Base-by-base conservation (phyloP, 2,329 filamentous ascomycete genomes). In the Xylariaceae sp. region DNA sequence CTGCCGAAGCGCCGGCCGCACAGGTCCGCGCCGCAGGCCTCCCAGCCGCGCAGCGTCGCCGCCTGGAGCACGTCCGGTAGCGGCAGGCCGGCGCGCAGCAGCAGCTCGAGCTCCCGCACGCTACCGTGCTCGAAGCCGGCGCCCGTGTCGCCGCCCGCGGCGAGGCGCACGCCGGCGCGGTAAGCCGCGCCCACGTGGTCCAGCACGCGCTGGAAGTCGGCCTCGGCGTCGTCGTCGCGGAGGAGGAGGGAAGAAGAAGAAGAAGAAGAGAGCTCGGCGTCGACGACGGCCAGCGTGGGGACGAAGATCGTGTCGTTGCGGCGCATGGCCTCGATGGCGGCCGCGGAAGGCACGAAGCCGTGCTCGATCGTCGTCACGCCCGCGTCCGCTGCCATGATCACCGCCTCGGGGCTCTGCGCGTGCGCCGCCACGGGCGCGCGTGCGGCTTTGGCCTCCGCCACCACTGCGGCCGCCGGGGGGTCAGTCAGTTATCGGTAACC, bases 71-170 rank as follows among this genome's bases (percentile, higher is more conserved):
- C 65, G 26, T 74, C 67, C 17, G 57, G 61, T 0, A 73, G 38
- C 0, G 67, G 64, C 2, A 77, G 51, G 0, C 70, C 71, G 5
- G 68, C 65, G 25, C 67, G 56, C 1, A 66, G 46, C 58, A 76
- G 59, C n/a, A 76, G 51, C 49, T 76, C 72, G 37, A 75, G 44
- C 48, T 77, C 72, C 3, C 70, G 49, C 0, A 51, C 65, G 33
- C 70, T 70, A 12, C 73, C 59, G 1, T 72, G 72, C 35, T 76
- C 72, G 3, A 66, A 52, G 36, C 70, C 67, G 0, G 68, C 63
- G 1, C 72, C 71, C 0, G 70, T 75, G 37, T 75, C 70, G 0
- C 70, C 70, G 0, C 72, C 72, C 8, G 62, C 61, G 0, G 69
- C 71, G 8, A 76, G 41, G 32, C 64, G 61, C 13, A 75, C 61